Evolutionary conservation across 2,329 filamentous ascomycete genomes (phyloP).

Genomic region (Hymenoscyphus scutula): DNA sequence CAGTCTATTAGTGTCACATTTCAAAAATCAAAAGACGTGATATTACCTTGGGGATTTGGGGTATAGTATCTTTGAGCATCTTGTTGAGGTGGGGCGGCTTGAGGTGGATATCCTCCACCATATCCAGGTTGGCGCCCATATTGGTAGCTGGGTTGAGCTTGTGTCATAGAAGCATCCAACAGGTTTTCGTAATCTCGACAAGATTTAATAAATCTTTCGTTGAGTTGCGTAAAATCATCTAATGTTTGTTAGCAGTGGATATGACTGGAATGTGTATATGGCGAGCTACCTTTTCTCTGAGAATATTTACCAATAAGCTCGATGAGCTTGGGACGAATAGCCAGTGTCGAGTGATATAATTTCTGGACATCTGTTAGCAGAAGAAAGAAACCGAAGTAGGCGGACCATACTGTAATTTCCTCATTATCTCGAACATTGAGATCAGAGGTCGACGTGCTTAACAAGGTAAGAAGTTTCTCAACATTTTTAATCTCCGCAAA

Average conservation of each 20-base stretch:
- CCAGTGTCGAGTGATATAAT: conserved; percentile 87
- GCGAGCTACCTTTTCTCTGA: conserved; percentile 85
- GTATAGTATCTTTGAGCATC: conserved; percentile 70
- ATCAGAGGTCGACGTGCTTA: conserved; percentile 82
- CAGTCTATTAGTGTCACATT: neutral
- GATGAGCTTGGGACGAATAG: conserved; percentile 94
- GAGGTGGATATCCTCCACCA: conserved; percentile 37
- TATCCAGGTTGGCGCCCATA: conserved; percentile 54
- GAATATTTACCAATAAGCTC: conserved; percentile 99
- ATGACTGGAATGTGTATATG: neutral
- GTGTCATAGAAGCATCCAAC: conserved; percentile 95
- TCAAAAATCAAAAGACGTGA: neutral
- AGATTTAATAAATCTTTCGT: conserved; percentile 99
- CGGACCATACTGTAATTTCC: conserved; percentile 74
- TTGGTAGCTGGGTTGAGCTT: conserved; percentile 78
- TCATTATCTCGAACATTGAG: conserved; percentile 89
- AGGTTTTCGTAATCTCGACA: conserved; percentile 93
- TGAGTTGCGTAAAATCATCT: conserved; percentile 98
- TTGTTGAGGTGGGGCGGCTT: conserved; percentile 44
- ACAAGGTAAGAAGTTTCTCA: conserved; percentile 77
- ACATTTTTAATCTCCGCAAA: conserved; percentile 77
- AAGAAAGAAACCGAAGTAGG: conserved; percentile 19
- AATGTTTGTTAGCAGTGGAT: conserved; percentile 12
- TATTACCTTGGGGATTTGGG: conserved; percentile 47
- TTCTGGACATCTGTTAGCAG: conserved; percentile 49